Evolutionary conservation across 1,284 basidiomycete species (phyloP).

Genomic region (Kalmanozyma brasiliensis): DNA sequence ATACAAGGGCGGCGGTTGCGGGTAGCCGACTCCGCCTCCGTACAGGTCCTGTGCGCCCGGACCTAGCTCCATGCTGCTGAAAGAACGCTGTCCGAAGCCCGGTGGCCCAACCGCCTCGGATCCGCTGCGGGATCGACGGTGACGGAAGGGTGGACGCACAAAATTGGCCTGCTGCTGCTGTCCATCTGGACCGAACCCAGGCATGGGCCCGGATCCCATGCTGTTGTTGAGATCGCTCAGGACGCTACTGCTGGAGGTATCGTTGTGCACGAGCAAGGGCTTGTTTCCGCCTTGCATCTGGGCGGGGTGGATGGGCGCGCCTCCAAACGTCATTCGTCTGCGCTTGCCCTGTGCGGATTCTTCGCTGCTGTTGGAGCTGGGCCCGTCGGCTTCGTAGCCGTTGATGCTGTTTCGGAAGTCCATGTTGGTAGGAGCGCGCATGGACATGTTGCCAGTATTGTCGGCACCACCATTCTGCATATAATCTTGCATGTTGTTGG

Average conservation of each 20-base stretch:
- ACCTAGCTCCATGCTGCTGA: constrained; percentile 29
- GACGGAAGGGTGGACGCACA: constrained; percentile 36
- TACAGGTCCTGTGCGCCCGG: constrained; percentile 12
- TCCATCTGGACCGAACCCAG: constrained; percentile 13
- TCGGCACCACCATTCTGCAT: constrained; percentile 14
- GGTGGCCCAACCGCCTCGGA: constrained; percentile 25
- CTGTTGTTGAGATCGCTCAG: constrained; percentile 28
- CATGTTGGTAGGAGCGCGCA: constrained; percentile 20
- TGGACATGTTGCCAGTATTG: constrained; percentile 15
- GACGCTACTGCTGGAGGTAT: constrained; percentile 31
- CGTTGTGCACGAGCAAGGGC: constrained; percentile 28
- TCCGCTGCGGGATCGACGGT: constrained; percentile 38
- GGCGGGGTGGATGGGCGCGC: constrained; percentile 22
- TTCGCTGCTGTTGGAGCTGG: constrained; percentile 34
- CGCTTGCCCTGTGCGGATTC: constrained; percentile 38
- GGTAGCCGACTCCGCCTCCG: constrained; percentile 18
- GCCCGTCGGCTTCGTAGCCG: constrained; percentile 35
- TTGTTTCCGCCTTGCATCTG: constrained; percentile 18
- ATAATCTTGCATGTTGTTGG: constrained; percentile 20
- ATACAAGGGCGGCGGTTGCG: constrained; percentile 29
- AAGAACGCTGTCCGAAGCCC: constrained; percentile 24
- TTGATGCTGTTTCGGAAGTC: constrained; percentile 24
- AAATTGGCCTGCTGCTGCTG: constrained; percentile 8
- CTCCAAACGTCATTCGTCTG: constrained; percentile 48
- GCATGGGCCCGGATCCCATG: constrained; percentile 22